phyloP scores from a whole-genome alignment of 2,329 filamentous ascomycete species.

The Dichotomopilus funicola region DNA sequence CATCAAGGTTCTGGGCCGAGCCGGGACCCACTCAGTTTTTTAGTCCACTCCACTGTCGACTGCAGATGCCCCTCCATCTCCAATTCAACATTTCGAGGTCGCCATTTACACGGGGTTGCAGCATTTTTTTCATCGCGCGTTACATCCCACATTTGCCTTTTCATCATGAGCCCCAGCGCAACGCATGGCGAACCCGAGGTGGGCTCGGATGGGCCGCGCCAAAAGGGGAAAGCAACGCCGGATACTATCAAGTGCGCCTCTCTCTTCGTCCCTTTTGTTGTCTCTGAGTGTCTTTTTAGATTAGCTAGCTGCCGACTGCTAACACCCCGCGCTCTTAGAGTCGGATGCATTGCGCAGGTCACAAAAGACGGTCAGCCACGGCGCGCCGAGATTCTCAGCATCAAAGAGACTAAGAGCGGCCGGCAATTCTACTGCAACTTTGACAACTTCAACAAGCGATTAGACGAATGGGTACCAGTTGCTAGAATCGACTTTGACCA shows the following conservation, averaged over 20 bases:
- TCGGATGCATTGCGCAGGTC: constrained; percentile 56
- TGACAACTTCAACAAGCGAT: constrained; percentile 90
- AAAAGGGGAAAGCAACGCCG: constrained; percentile 78
- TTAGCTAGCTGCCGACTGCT: not conserved
- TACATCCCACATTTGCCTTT: constrained; percentile 17
- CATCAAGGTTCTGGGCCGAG: constrained; percentile 5
- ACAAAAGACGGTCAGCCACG: constrained; percentile 72
- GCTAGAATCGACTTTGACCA: constrained; percentile 77
- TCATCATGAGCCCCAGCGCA: constrained; percentile 46
- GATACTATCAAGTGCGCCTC: constrained; percentile 64
- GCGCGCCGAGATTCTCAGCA: constrained; percentile 93
- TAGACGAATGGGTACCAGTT: constrained; percentile 80
- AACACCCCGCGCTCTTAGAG: constrained; percentile 24
- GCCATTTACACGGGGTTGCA: not conserved
- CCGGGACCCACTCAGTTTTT: not conserved
- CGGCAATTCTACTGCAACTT: constrained; percentile 95
- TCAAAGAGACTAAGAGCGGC: constrained; percentile 80
- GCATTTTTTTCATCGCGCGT: constrained; percentile 16
- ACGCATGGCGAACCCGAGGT: constrained; percentile 47
- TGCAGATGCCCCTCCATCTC: not conserved
- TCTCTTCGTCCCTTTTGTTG: not conserved
- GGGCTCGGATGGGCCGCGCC: constrained; percentile 50
- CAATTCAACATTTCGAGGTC: not conserved
- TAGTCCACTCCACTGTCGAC: not conserved
- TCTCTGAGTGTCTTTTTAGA: not conserved